Conservation (phyloP, 257 asterid species). For the Echites panduratus region DNA sequence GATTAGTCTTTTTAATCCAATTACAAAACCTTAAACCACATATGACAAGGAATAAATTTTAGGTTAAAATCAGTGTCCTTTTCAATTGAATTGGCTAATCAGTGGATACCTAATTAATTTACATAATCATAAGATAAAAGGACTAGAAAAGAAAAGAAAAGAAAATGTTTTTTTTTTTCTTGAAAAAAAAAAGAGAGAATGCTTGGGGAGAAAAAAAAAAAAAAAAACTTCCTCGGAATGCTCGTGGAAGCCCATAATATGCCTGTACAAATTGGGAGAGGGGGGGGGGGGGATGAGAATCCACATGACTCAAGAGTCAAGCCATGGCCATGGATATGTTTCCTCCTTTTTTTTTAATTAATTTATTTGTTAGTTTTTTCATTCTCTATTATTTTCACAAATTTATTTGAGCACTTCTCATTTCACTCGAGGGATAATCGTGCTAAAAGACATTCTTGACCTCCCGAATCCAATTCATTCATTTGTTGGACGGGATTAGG, state of each 20-base stretch:
- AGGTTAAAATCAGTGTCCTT: no score
- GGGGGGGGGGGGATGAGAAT: conserved; percentile 15
- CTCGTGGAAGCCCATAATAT: conserved; percentile 34
- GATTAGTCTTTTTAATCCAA: no score
- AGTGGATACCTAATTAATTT: no score
- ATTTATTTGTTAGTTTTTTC: background rate
- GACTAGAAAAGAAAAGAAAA: conserved; percentile 1
- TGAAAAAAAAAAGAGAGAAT: background rate
- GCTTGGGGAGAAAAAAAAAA: background rate
- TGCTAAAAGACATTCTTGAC: no score
- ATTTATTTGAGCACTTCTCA: no score
- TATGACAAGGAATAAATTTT: no score
- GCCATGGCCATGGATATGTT: conserved; percentile 7
- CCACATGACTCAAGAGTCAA: conserved; percentile 16
- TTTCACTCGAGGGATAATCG: no score
- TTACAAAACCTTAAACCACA: no score
- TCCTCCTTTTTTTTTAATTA: background rate
- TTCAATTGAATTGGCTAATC: no score
- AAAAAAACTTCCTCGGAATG: conserved; percentile 36
- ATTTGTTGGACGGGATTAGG: no score
- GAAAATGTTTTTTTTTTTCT: background rate
- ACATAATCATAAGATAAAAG: no score
- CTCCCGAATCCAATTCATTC: no score
- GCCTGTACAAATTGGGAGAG: conserved; percentile 14
- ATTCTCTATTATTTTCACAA: background rate